Evolutionary conservation across 345 rosid species (phyloP), one percentile per base, ranked within the genome.

Genomic region (Pistacia atlantica): DNA sequence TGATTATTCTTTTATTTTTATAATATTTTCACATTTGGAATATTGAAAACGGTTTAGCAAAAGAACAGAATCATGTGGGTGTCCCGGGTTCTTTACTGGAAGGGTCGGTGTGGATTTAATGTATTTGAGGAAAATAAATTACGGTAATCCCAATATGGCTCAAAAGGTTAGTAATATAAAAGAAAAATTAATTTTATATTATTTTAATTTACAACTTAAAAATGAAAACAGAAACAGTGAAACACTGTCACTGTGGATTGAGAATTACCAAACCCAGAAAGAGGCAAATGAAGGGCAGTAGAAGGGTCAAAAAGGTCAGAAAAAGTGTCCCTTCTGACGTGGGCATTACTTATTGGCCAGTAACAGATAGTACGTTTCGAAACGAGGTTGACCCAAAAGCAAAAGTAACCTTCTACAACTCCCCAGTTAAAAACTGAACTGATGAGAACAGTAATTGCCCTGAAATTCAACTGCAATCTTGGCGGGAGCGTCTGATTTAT

Each of bases 71-170:
- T 80, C 92, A 92, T 90, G 98, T 87, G 98, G 86, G 82, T 72
- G 81, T 82, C 77, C 83, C 84, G 79, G 89, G 77, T 87, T 75
- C 82, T 79, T 79, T 67, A 77, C 88, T 59, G 78, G 72, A 65
- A 66, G 83, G 83, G 92, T 90, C 93, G 93, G 97, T 87, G 95
- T 31, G 80, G 88, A 85, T 82, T 89, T 84, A 89, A 85, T 88
- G 91, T 73, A 56, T 71, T 74, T 83, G 45, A 17, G 54, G 58
- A 0, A 18, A 61, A 4, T 16, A 65, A 13, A 45, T 60, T 45
- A 60, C 67, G 7, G 45, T 25, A 45, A 51, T 18, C 16, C n/a
- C 22, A 5, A 12, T n/a, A 33, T 31, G 48, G 20, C 20, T 14
- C 14, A 63, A 35, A 63, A 57, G 20, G 8, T 58, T 58, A 20